Percentiles rank a stretch among this genome's conserved stretches.
Evolutionary conservation across 192 early-diverging fungal species (phyloP).

Genomic region (Linnemannia zychae): DNA sequence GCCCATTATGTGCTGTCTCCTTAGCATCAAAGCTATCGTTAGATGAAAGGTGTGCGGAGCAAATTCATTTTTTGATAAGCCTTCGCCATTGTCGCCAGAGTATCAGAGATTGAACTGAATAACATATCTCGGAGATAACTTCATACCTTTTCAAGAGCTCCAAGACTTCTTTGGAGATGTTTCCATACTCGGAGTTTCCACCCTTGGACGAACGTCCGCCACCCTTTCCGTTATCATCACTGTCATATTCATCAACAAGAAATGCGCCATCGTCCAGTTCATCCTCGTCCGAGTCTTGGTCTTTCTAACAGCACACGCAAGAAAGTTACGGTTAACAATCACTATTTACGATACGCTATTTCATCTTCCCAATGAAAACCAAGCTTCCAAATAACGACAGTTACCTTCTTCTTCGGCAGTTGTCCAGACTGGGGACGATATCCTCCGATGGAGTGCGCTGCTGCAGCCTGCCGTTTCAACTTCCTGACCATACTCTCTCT

Average conservation of each 20-base stretch:
- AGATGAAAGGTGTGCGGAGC: neutral
- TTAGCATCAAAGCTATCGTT: conserved; percentile 34
- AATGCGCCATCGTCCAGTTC: conserved; percentile 59
- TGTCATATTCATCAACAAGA: conserved; percentile 74
- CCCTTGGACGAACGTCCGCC: conserved; percentile 3
- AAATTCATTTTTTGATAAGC: neutral
- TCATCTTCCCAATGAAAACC: neutral
- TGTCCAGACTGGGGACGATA: neutral
- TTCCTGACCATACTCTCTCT: conserved; percentile 36
- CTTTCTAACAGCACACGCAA: conserved; percentile 18
- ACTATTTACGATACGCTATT: no score
- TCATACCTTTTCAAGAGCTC: conserved; percentile 64
- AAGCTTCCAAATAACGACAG: neutral
- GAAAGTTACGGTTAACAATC: neutral
- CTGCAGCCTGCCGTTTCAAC: conserved; percentile 32
- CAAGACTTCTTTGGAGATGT: conserved; percentile 68
- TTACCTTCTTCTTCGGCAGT: conserved; percentile 31
- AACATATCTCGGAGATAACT: neutral
- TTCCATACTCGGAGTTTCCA: conserved; percentile 45
- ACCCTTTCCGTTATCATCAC: conserved; percentile 62
- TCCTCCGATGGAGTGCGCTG: neutral
- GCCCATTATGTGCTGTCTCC: conserved; percentile 16
- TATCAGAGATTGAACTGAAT: neutral
- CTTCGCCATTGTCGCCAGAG: no score
- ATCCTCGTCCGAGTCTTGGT: conserved; percentile 23